Conservation (phyloP, 192 early-diverging fungal genomes). For the Diversispora eburnea region DNA sequence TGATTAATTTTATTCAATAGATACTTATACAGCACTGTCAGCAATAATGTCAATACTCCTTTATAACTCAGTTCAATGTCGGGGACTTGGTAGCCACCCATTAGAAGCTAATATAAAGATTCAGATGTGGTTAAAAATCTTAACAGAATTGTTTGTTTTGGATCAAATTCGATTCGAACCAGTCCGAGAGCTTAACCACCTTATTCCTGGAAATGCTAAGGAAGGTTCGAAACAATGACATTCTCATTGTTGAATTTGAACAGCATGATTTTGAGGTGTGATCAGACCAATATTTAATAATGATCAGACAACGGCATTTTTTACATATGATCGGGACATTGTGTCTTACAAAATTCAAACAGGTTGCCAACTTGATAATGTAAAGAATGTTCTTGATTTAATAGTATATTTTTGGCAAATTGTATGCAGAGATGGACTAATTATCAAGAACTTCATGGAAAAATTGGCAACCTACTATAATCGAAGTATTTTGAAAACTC, state of each 20-base stretch:
- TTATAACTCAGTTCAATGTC: neutral
- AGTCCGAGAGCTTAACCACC: neutral
- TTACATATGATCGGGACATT: too few relatives aligned
- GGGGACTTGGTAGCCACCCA: neutral
- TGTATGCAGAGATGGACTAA: too few relatives aligned
- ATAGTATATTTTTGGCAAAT: too few relatives aligned
- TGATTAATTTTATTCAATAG: too few relatives aligned
- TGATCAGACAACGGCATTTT: too few relatives aligned
- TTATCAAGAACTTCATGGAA: too few relatives aligned
- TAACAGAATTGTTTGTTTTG: conserved; percentile 12
- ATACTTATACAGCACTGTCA: neutral
- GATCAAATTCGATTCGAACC: conserved; percentile 12
- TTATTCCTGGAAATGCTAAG: conserved; percentile 10
- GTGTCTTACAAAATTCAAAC: too few relatives aligned
- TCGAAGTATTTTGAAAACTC: too few relatives aligned
- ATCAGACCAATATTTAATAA: too few relatives aligned
- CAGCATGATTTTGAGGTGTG: conserved; percentile 9
- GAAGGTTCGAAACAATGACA: neutral
- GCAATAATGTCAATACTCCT: conserved; percentile 4
- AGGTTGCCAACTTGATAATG: too few relatives aligned
- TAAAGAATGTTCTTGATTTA: too few relatives aligned
- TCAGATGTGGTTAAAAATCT: neutral
- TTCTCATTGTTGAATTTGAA: conserved; percentile 8
- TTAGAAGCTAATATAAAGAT: neutral
- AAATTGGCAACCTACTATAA: too few relatives aligned